Evolutionary conservation across 176 grass and related monocot species (phyloP).

Genomic region (Oropetium thomaeum): DNA sequence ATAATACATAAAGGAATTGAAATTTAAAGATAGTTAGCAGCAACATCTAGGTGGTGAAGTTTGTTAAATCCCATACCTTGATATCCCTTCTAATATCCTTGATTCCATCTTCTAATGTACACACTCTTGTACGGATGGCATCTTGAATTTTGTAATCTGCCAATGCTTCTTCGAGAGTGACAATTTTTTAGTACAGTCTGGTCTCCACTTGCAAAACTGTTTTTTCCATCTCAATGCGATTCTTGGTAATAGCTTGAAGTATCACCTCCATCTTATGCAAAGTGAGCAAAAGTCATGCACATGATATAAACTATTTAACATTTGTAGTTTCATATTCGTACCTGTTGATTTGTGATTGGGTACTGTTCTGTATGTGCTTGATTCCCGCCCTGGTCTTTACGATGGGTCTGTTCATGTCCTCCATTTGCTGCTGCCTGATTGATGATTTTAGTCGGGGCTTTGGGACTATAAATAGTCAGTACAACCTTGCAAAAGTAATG

Average conservation of each 20-base stretch:
- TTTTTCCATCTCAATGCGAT: neutral
- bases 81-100: neutral
- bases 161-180: neutral
- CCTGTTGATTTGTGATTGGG: neutral
- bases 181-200: neutral
- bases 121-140: neutral
- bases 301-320: no score
- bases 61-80: neutral
- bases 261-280: neutral
- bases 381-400: neutral
- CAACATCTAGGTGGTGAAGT: no score
- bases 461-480: neutral
- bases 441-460: neutral
- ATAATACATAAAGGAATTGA: no score
- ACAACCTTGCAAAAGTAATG: neutral
- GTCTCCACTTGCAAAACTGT: neutral
- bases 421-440: neutral
- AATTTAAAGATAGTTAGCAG: no score
- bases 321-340: neutral
- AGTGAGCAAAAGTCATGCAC: neutral
- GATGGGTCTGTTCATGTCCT: neutral
- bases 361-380: neutral
- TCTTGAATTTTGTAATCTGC: neutral
- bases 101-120: neutral
- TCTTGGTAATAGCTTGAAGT: neutral